Base-by-base conservation (phyloP, 148 eudicot genomes). In the Spergularia bocconei region DNA sequence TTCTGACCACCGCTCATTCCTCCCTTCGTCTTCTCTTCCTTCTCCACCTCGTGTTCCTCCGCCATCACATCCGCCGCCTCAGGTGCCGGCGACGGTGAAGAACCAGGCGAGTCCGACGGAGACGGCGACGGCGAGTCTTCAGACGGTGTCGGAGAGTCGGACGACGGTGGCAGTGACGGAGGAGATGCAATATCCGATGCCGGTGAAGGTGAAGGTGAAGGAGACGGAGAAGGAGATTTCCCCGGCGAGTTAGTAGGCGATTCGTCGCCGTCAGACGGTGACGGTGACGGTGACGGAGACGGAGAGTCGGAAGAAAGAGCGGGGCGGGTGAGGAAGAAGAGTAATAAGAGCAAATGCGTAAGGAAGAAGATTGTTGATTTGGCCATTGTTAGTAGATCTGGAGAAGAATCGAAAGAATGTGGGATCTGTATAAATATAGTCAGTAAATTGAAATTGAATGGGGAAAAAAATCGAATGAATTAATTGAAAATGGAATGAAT, bases 1-100 rank as follows among this genome's bases (percentile, higher is more conserved):
- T 85, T 83, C 70, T 83, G 70, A 13, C 88, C 90, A 4, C 75
- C 79, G 52, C 71, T 79, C 81, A 76, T 29, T 5, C 87, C 85
- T 4, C 78, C 73, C 44, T 74, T 55, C 20, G 73, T 70, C 19
- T 20, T 70, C 3, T 63, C 29, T 29, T 9, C 57, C 5, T 16
- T 52, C 20, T 23, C 58, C 36, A 29, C 36, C 20, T 50, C 8
- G 16, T 53, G 59, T 39, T 13, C 13, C 38, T 5, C 64, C 48
- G 19, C 68, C 55, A 47, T 19, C 57, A 25, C 67, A 6, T 47
- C 54, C 54, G 67, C 44, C 17, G 61, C 14, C 14, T 25, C 58
- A 1, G 60, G 29, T 13, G 47, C 57, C 33, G 77, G 70, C 44
- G 77, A 21, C 2, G 77, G 70, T 39, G 60, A 0, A 13, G n/a